A percentile compares a stretch with the other conserved stretches of the same genome.
These are phyloP conservation scores for Colletotrichum sp. DNA, from an alignment of 2,329 filamentous ascomycete genomes.

Conservation along the genomic window DNA sequence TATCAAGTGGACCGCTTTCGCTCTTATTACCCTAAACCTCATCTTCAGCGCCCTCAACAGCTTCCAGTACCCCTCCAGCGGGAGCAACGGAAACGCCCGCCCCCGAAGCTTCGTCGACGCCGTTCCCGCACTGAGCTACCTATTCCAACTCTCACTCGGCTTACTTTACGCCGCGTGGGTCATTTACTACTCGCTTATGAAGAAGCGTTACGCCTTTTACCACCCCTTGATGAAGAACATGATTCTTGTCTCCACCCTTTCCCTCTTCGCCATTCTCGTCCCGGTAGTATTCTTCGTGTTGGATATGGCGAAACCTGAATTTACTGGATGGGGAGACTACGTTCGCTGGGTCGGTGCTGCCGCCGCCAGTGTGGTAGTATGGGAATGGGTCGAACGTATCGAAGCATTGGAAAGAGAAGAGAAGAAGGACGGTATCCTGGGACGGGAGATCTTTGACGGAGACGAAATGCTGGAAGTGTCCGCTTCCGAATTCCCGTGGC, in stretches of 20 bases:
- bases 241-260: slow-evolving; percentile 78
- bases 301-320: slow-evolving; percentile 83
- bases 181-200: slow-evolving; percentile 90
- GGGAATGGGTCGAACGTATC: slow-evolving; percentile 97
- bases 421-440: slow-evolving; percentile 90
- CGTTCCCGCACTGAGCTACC: slow-evolving; percentile 87
- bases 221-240: slow-evolving; percentile 92
- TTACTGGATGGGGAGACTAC: slow-evolving; percentile 94
- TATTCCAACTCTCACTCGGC: slow-evolving; percentile 87
- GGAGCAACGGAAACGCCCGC: slow-evolving; percentile 59
- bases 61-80: slow-evolving; percentile 64
- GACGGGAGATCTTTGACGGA: slow-evolving; percentile 89
- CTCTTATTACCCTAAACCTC: slow-evolving; percentile 87
- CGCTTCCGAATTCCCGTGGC: slow-evolving; percentile 55
- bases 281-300: slow-evolving; percentile 93
- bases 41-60: slow-evolving; percentile 92
- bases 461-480: slow-evolving; percentile 85
- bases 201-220: slow-evolving; percentile 89
- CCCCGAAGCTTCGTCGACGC: slow-evolving; percentile 85
- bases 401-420: slow-evolving; percentile 92
- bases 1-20: slow-evolving; percentile 98
- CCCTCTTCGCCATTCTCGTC: slow-evolving; percentile 81
- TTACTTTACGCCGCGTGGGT: slow-evolving; percentile 93
- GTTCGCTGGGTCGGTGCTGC: slow-evolving; percentile 96
- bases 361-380: slow-evolving; percentile 93